Evolutionary conservation across 2,329 filamentous ascomycete genomes (phyloP), one percentile per base, ranked within the genome.

Genomic region (Didymellaceae sp.): DNA sequence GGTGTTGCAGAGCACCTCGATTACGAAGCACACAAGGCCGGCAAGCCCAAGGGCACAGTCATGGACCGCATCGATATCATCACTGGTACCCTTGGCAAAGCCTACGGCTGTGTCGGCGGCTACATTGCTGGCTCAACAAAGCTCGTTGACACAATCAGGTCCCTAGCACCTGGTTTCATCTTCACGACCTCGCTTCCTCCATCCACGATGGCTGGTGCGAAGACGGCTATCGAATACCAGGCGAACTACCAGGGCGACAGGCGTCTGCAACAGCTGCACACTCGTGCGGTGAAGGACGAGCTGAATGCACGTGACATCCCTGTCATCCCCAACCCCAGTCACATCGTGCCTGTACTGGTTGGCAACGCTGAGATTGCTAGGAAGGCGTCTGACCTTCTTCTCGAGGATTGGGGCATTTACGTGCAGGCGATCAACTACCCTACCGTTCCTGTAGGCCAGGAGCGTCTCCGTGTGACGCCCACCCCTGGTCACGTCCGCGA

Each of bases 351-450:
- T 4, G 84, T 97, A 45, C 82, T 99, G 10, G 93, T 99, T 40
- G 94, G 94, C 52, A 94, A 96, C 67, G 94, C 94, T 37, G 92
- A 94, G 75, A 79, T 95, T 31, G 94, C 94, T 52, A 97, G 94
- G 81, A 82, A 87, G 63, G 94, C 94, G 6, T 96, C 90, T 18
- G 94, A 99, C 71, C 86, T 96, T 79, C 85, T 99, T 17, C 83
- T 99, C 11, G 86, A 89, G 61, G 88, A 96, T 61, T 89, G 96
- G 79, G 85, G 86, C 55, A 97, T 99, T 71, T 99, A 99, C 72
- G 94, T 99, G 20, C 94, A 99, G 77, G 91, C 91, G 46, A 97
- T 99, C 82, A 99, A 99, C 79, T 97, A 97, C 77, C 94, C 94
- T 2, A 99, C 94, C 42, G 94, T 99, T 2, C 94, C 94, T 2